These are phyloP conservation scores for Debaryomyces udenii DNA, from an alignment of 1,139 yeast species.

Conservation along the genomic window DNA sequence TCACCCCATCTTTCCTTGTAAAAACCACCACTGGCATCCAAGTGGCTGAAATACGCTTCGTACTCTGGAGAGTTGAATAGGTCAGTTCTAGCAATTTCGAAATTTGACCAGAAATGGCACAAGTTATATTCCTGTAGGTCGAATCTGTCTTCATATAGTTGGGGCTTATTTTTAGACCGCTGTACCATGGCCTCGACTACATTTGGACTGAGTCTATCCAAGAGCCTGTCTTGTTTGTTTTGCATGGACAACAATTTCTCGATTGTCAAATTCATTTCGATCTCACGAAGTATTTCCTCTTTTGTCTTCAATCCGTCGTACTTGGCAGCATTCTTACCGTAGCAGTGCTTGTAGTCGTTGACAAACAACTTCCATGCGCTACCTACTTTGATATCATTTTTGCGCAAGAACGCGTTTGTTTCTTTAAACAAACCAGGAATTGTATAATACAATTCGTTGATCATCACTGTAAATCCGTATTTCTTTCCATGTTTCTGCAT, in stretches of 20 bases:
- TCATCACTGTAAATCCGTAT: slow-evolving; percentile 81
- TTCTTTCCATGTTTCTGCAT: slow-evolving; percentile 71
- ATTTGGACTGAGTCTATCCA: slow-evolving; percentile 30
- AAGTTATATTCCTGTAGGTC: slow-evolving; percentile 71
- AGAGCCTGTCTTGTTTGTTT: slow-evolving; percentile 27
- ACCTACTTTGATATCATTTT: slow-evolving; percentile 48
- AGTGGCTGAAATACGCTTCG: slow-evolving; percentile 61
- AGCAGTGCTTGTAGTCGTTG: slow-evolving; percentile 28
- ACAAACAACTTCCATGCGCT: slow-evolving; percentile 62
- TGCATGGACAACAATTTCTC: slow-evolving; percentile 25
- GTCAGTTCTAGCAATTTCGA: slow-evolving; percentile 83
- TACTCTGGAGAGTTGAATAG: slow-evolving; percentile 68
- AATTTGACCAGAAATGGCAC: slow-evolving; percentile 94
- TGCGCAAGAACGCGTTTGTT: slow-evolving; percentile 62
- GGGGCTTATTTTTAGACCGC: slow-evolving; percentile 32
- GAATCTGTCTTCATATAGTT: slow-evolving; percentile 52
- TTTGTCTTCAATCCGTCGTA: slow-evolving; percentile 25
- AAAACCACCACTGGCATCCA: slow-evolving; percentile 79
- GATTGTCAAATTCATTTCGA: slow-evolving; percentile 33
- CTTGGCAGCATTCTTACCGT: slow-evolving; percentile 24
- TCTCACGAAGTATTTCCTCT: slow-evolving; percentile 26
- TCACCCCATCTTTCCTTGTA: slow-evolving; percentile 94
- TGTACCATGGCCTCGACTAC: slow-evolving; percentile 29
- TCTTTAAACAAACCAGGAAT: slow-evolving; percentile 78
- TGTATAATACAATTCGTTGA: slow-evolving; percentile 75